phyloP scores from a whole-genome alignment of 1,284 basidiomycete genomes.

The Fomitopsis palustris region DNA sequence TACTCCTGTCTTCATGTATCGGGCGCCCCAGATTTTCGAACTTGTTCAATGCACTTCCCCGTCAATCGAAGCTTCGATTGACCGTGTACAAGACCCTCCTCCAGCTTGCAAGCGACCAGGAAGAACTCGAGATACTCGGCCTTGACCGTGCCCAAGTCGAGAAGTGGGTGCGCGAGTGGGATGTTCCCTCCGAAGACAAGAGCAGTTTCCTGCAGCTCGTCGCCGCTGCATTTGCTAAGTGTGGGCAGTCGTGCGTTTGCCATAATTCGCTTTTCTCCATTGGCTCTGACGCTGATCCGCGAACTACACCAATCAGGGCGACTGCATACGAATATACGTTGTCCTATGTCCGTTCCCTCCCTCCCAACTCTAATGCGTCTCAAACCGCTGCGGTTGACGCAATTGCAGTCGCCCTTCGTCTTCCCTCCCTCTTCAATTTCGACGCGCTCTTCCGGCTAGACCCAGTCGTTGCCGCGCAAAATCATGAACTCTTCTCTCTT shows the following conservation, averaged over 20 bases:
- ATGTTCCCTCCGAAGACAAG: slow-evolving; percentile 64
- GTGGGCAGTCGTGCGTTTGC: slow-evolving; percentile 50
- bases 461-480: slow-evolving; percentile 65
- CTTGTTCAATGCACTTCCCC: slow-evolving; percentile 81
- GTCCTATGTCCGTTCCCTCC: slow-evolving; percentile 58
- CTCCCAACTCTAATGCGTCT: slow-evolving; percentile 45
- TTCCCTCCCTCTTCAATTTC: slow-evolving; percentile 75
- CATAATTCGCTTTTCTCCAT: neutral
- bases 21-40: slow-evolving; percentile 68
- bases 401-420: slow-evolving; percentile 65
- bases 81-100: slow-evolving; percentile 69
- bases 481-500: slow-evolving; percentile 65
- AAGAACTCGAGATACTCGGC: slow-evolving; percentile 68
- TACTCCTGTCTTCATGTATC: neutral
- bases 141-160: slow-evolving; percentile 63
- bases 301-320: slow-evolving; percentile 34
- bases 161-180: slow-evolving; percentile 79
- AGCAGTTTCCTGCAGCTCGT: slow-evolving; percentile 67
- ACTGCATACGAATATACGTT: slow-evolving; percentile 64
- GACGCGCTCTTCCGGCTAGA: slow-evolving; percentile 79
- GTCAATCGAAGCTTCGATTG: slow-evolving; percentile 64
- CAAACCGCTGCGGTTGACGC: slow-evolving; percentile 55
- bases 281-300: neutral
- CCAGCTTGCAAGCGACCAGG: slow-evolving; percentile 58
- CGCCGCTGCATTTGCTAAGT: slow-evolving; percentile 58